Conservation (phyloP, 495 filamentous ascomycete genomes). For the Alectoria sarmentosa region DNA sequence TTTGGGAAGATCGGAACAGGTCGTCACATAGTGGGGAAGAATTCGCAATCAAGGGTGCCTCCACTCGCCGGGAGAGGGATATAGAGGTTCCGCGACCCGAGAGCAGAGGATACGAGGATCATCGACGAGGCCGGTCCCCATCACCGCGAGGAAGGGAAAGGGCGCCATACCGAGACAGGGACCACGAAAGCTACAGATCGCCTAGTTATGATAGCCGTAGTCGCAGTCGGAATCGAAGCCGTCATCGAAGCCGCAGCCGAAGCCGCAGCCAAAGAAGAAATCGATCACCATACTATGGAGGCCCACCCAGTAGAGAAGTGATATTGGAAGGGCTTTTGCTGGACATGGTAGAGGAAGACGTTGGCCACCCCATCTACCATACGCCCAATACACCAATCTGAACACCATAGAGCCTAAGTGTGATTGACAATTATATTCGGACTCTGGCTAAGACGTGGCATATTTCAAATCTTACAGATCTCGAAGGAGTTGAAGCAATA, state of each 20-base stretch:
- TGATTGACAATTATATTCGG: constrained; percentile 22
- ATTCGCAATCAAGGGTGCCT: constrained; percentile 16
- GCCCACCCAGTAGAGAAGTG: constrained; percentile 48
- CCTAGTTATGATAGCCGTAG: constrained; percentile 37
- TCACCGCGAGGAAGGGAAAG: constrained; percentile 36
- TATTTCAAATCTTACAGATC: constrained; percentile 47
- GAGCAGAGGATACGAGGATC: constrained; percentile 31
- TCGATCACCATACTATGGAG: constrained; percentile 40
- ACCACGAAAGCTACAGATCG: constrained; percentile 49
- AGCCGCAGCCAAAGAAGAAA: constrained; percentile 39
- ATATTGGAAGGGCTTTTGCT: constrained; percentile 56
- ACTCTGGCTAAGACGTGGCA: constrained; percentile 43
- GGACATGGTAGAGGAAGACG: constrained; percentile 57
- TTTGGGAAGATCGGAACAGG: constrained; percentile 27
- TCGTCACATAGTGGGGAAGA: constrained; percentile 30
- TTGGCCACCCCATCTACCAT: constrained; percentile 38
- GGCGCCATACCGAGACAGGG: constrained; percentile 46
- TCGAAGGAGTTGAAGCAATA: constrained; percentile 51
- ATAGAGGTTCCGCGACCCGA: constrained; percentile 20
- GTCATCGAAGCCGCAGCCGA: constrained; percentile 35
- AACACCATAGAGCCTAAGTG: constrained; percentile 20
- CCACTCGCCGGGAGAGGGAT: constrained; percentile 20
- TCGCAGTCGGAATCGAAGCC: constrained; percentile 35
- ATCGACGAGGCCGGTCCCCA: constrained; percentile 33
- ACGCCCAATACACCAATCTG: constrained; percentile 18